Evolutionary conservation across 169 alveolate genomes (phyloP).

Genomic region (Cryptosporidium canis): DNA sequence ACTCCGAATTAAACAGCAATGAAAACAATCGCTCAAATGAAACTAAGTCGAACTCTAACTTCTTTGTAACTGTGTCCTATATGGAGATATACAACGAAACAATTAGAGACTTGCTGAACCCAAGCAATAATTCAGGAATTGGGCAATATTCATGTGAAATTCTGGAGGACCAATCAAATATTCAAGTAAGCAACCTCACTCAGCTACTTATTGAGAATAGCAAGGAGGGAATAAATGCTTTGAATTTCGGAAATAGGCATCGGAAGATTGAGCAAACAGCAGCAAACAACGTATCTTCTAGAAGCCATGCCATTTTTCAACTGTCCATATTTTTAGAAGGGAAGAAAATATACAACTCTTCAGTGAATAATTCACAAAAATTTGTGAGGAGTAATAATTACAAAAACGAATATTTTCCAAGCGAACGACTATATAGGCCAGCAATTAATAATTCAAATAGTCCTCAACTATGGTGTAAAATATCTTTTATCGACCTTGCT

Average conservation of each 20-base stretch:
- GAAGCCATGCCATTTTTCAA: conserved; percentile 95
- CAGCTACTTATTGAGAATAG: conserved; percentile 75
- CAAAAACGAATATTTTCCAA: conserved; percentile 44
- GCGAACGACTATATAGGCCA: conserved; percentile 28
- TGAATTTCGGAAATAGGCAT: conserved; percentile 90
- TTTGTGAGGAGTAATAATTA: conserved; percentile 47
- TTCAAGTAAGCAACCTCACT: conserved; percentile 80
- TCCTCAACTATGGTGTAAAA: conserved; percentile 76
- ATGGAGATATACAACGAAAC: conserved; percentile 95
- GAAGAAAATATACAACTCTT: neutral
- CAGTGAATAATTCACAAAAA: conserved; percentile 11
- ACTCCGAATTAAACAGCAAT: neutral
- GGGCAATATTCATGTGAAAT: conserved; percentile 76
- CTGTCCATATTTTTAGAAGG: conserved; percentile 80
- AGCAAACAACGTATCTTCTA: conserved; percentile 92
- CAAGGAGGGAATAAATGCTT: conserved; percentile 88
- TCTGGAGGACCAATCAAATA: conserved; percentile 83
- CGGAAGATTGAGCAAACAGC: conserved; percentile 94
- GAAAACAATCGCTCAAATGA: conserved; percentile 12
- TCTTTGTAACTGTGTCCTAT: conserved; percentile 83
- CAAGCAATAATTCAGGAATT: conserved; percentile 66
- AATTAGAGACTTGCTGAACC: conserved; percentile 92
- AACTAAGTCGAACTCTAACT: neutral
- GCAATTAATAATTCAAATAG: conserved; percentile 1
- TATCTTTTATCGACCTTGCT: conserved; percentile 95